These are phyloP conservation scores for Seiridium cupressi DNA, from an alignment of 2,329 filamentous ascomycete species.

Conservation along the genomic window DNA sequence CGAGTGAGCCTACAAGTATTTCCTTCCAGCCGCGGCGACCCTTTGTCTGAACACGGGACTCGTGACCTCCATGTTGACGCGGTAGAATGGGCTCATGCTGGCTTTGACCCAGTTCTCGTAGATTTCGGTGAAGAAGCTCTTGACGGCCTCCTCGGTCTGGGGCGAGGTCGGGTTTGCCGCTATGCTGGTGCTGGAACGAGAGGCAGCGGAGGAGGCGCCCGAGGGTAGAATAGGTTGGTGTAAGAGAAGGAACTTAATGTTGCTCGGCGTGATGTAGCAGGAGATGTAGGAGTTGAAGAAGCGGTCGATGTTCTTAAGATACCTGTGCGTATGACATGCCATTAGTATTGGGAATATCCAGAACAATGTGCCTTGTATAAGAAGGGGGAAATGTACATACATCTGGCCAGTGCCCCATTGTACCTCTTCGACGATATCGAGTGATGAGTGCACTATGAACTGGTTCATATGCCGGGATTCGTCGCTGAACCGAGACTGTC, in stretches of 20 bases:
- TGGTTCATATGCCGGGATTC: slow-evolving; percentile 93
- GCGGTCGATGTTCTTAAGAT: slow-evolving; percentile 93
- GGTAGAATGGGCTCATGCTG: slow-evolving; percentile 95
- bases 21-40: slow-evolving; percentile 85
- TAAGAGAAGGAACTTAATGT: slow-evolving; percentile 90
- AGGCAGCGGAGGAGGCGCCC: slow-evolving; percentile 26
- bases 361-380: background rate
- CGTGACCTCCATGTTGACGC: slow-evolving; percentile 76
- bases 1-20: slow-evolving; percentile 68
- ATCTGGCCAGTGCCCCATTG: slow-evolving; percentile 88
- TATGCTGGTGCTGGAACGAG: slow-evolving; percentile 65
- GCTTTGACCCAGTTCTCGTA: slow-evolving; percentile 98
- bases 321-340: slow-evolving; percentile 38
- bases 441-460: slow-evolving; percentile 90
- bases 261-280: slow-evolving; percentile 89
- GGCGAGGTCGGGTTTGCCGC: slow-evolving; percentile 82
- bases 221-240: slow-evolving; percentile 69
- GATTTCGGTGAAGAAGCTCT: slow-evolving; percentile 91
- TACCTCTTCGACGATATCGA: slow-evolving; percentile 94
- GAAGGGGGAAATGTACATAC: slow-evolving; percentile 43
- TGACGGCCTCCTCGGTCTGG: slow-evolving; percentile 92
- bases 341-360: too few species aligned
- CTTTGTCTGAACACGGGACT: slow-evolving; percentile 83
- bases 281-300: slow-evolving; percentile 96
- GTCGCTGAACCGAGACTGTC: slow-evolving; percentile 82